These are phyloP conservation scores for Lentinula novae-zelandiae DNA, from an alignment of 1,284 basidiomycete genomes.

Conservation along the genomic window DNA sequence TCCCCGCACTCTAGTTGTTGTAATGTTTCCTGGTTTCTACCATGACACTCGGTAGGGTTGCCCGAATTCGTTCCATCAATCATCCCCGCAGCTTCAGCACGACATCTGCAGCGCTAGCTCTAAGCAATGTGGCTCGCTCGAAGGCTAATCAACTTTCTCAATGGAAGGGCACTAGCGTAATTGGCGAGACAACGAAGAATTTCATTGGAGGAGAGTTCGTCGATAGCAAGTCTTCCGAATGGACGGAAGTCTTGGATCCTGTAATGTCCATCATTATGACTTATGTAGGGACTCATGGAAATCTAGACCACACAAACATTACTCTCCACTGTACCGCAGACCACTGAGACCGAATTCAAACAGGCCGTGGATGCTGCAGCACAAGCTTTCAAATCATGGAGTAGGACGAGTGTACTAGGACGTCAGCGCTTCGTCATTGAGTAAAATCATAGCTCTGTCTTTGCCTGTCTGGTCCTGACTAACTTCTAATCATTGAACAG, in stretches of 20 bases:
- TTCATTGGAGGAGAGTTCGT: slow-evolving; percentile 87
- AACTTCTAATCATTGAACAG: slow-evolving; percentile 33
- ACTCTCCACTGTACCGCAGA: slow-evolving; percentile 88
- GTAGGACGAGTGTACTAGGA: slow-evolving; percentile 78
- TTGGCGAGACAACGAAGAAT: slow-evolving; percentile 84
- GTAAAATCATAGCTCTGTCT: slow-evolving; percentile 41
- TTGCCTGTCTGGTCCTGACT: background rate
- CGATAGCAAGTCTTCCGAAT: slow-evolving; percentile 73
- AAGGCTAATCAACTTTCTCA: slow-evolving; percentile 67
- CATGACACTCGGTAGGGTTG: slow-evolving; percentile 35
- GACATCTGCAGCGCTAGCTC: slow-evolving; percentile 40
- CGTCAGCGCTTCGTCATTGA: slow-evolving; percentile 90
- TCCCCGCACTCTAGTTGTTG: slow-evolving; percentile 8
- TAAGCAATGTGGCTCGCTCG: slow-evolving; percentile 49
- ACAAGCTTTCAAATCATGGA: slow-evolving; percentile 91
- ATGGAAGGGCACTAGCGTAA: slow-evolving; percentile 85
- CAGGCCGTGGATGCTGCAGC: slow-evolving; percentile 84
- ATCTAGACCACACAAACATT: slow-evolving; percentile 82
- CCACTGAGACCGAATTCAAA: slow-evolving; percentile 79
- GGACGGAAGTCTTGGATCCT: slow-evolving; percentile 87
- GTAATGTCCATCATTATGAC: slow-evolving; percentile 38
- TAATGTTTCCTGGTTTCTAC: slow-evolving; percentile 3
- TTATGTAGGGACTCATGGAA: background rate
- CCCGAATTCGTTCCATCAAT: slow-evolving; percentile 25
- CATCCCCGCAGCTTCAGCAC: slow-evolving; percentile 35